Evolutionary conservation across 78 protist species (phyloP), one percentile per base, ranked within the genome.

Genomic region (Speleostelium caveatum): DNA sequence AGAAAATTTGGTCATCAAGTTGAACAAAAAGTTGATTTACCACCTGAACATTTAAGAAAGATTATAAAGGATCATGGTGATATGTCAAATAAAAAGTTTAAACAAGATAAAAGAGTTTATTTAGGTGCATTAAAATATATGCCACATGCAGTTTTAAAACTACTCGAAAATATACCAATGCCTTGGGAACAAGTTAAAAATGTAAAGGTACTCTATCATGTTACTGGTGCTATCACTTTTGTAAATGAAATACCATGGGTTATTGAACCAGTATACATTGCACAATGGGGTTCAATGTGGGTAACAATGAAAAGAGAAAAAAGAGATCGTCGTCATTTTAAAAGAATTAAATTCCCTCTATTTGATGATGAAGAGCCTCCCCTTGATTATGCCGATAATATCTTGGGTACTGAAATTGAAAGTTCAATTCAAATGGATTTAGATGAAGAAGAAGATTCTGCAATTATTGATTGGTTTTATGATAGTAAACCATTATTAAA

Each of bases 201-300:
- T 51, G 99, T 98, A 39, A 69, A 95, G 24, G 98, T 96, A 2
- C 67, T 99, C 55, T 99, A 99, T 75, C 99, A 99, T 97, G 16
- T 92, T 14, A 96, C 99, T 0, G 99, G 99, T 10, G 99, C 99
- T 55, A 97, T 99, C 35, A 99, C 99, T 2, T 98, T 99, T 62
- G 99, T 99, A 35, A 98, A 99, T 89, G 99, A 99, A 63, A 66
- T 95, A 1, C 99, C 99, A 17, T 39, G 89, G 35, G 99, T 99
- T 16, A 95, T 99, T 21, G 99, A 98, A 94, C 99, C 99, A 12
- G 89, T 99, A 5, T 99, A 94, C 69, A 38, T 92, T 12, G 99
- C 99, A 0, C 99, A 99, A 85, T 99, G 99, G 99, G 99, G 98
- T 39, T 93, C 99, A 0, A 98, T 98, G 99, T 99, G 99, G 99